Evolutionary conservation across 306 rosid genomes (phyloP), one percentile per base, ranked within the genome.

Genomic region (Quercus mongolica): DNA sequence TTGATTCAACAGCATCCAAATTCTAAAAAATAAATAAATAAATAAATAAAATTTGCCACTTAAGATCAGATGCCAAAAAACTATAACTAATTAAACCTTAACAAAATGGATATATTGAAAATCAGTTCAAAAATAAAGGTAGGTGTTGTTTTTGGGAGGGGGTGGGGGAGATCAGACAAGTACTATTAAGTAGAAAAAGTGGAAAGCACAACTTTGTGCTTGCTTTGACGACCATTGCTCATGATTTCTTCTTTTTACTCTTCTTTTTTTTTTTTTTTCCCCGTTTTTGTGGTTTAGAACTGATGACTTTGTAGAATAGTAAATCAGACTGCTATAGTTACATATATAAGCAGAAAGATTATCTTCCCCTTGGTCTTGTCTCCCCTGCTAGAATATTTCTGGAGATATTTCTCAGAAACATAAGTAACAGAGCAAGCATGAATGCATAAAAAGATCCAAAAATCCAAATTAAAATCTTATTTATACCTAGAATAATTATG

Each of bases 1-100:
- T 84, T 83, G 91, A 84, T 77, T 78, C 80, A 73, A 81, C 85
- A 87, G 88, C 85, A 85, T 95, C 96, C 94, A 95, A 85, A 77
- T 64, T 82, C 99, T 95, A 78, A 83, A 26, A 65, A 76, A 82
- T 67, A 86, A 1, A 7, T 7, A 38, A 1, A 7, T 7, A 38
- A 35, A 38, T 7, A 38, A 38, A 38, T 7, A 71, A 64, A 35
- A 3, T 59, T 83, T 30, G 23, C 71, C 76, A 23, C 26, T 74
- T 41, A 78, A 49, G 59, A 78, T 58, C 69, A 67, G 61, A 76
- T 69, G 35, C 67, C 79, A 54, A 61, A 76, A 58, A 76, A 55
- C 69, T 55, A 80, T 41, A 70, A 77, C 56, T 26, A 58, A 79
- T 35, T 25, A 59, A 78, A 69, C 5, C 70, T 26, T 19, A 56